Evolutionary conservation across 345 rosid genomes (phyloP).

Genomic region (Firmiana major): DNA sequence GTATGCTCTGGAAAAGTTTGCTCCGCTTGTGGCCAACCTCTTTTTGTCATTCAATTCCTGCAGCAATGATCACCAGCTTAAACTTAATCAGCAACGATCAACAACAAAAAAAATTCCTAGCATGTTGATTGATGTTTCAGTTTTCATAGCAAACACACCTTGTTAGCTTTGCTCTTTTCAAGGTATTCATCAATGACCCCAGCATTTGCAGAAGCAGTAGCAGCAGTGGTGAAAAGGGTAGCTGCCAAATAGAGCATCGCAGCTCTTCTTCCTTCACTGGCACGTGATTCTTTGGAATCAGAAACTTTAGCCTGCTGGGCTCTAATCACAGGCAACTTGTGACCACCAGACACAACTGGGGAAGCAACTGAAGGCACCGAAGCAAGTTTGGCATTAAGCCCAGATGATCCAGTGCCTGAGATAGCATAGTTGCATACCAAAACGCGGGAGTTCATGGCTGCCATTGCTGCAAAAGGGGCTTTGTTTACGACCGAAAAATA

Average conservation of each 20-base stretch:
- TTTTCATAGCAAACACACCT: conserved; percentile 44
- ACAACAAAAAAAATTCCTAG: background rate
- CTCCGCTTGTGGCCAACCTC: conserved; percentile 95
- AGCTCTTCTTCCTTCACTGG: conserved; percentile 61
- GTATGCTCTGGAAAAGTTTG: conserved; percentile 93
- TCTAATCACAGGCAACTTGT: conserved; percentile 61
- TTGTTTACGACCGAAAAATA: background rate
- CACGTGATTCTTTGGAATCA: conserved; percentile 30
- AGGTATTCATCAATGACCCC: conserved; percentile 88
- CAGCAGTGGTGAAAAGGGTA: conserved; percentile 60
- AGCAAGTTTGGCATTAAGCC: conserved; percentile 55
- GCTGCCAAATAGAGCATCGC: conserved; percentile 71
- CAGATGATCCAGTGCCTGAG: conserved; percentile 59
- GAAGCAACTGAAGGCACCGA: conserved; percentile 35
- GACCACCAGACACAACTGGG: conserved; percentile 32
- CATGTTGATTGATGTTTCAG: background rate
- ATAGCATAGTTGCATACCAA: conserved; percentile 74
- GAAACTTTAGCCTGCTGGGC: conserved; percentile 36
- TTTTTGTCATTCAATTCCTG: conserved; percentile 95
- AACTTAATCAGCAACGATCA: background rate
- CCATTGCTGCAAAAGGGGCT: conserved; percentile 34
- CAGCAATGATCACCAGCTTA: background rate
- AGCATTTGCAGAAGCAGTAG: conserved; percentile 72
- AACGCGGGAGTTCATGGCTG: conserved; percentile 81
- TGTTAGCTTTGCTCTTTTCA: conserved; percentile 95